Base-by-base conservation (phyloP, 345 rosid genomes). In the Reutealis trisperma region DNA sequence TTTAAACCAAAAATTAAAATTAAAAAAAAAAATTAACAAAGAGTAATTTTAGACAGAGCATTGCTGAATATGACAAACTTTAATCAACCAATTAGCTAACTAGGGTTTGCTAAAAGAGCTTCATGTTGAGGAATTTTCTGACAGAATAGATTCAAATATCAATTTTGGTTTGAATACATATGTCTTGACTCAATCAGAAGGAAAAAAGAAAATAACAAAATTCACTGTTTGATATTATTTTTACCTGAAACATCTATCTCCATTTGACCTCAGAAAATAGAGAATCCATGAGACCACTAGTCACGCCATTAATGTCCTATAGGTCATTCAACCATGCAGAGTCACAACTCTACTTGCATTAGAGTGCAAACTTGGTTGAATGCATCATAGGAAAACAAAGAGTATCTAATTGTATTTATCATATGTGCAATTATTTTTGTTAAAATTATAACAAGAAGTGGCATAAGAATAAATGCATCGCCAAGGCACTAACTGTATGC, bases 261-360 rank as follows among this genome's bases (percentile, higher is more conserved):
- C 80, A 67, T 55, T 58, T 76, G 68, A 81, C 75, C 62, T 64
- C 77, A 72, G 52, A 63, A 71, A 66, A 71, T 51, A 60, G 70
- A 52, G 67, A 71, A 75, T 75, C 72, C 83, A 80, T 71, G 79
- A 67, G 67, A 75, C 30, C 73, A 74, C 59, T 64, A 67, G n/a
- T 62, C 52, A 69, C 27, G 65, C 67, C 75, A 72, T 73, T 71
- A 67, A 67, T 76, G 49, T 66, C 71, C 64, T 25, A 67, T 44
- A 44, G 51, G 75, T 67, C 73, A 61, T 68, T 76, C 77, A 77
- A 67, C 71, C 71, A 61, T 32, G 72, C 76, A 75, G 71, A 74
- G 63, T 64, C 59, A 71, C 81, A 78, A 70, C 72, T 64, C 64
- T 45, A 61, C 75, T 30, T 67, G 77, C 79, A 63, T 21, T 34